Conservation (phyloP, 306 rosid species). For the Dryas octopetala region DNA sequence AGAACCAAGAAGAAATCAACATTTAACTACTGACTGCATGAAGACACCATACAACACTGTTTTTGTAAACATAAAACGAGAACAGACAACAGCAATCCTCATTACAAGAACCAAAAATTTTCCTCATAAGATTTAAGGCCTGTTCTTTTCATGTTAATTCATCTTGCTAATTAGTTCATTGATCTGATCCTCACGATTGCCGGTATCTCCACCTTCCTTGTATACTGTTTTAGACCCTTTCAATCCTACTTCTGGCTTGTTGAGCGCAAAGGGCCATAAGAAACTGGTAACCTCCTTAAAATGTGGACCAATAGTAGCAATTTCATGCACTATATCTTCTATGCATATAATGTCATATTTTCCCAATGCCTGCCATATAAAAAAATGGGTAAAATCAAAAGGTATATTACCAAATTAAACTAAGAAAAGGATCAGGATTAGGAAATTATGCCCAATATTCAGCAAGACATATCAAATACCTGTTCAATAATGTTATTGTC, state of each 20-base stretch:
- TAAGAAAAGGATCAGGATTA: neutral
- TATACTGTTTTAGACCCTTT: constrained; percentile 52
- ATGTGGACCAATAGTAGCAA: constrained; percentile 69
- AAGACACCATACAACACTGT: constrained; percentile 6
- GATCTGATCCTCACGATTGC: constrained; percentile 74
- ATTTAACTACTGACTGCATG: neutral
- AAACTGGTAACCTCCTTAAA: constrained; percentile 67
- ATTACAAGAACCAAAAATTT: constrained; percentile 12
- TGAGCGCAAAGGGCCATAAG: constrained; percentile 76
- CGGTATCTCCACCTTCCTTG: constrained; percentile 82
- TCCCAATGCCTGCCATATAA: constrained; percentile 58
- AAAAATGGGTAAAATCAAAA: constrained; percentile 10
- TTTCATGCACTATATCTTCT: constrained; percentile 85
- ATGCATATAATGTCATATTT: constrained; percentile 65
- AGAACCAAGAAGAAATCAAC: neutral
- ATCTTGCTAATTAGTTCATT: constrained; percentile 69
- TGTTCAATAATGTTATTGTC: constrained; percentile 81
- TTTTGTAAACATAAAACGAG: neutral
- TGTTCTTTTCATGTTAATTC: constrained; percentile 44
- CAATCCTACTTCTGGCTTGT: constrained; percentile 64
- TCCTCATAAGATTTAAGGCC: neutral
- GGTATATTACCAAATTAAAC: neutral
- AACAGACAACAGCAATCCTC: neutral
- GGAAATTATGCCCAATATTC: neutral
- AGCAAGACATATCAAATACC: constrained; percentile 39